Conservation (phyloP, 257 asterid species). For the Ocimum tenuiflorum region DNA sequence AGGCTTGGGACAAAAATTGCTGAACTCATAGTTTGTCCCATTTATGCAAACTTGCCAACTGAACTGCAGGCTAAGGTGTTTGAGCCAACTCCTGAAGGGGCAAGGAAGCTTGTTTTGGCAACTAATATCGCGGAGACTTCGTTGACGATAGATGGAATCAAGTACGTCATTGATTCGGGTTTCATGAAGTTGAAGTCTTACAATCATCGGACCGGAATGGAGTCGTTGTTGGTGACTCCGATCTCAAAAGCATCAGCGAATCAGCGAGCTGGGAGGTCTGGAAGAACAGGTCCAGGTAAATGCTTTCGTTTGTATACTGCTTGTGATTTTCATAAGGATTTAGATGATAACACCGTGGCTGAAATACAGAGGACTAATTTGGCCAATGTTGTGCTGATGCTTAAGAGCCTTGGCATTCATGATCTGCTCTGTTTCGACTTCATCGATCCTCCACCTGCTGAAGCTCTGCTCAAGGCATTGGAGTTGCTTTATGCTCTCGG, state of each 20-base stretch:
- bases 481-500: conserved; percentile 76
- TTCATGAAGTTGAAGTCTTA: conserved; percentile 78
- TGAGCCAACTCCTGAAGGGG: conserved; percentile 59
- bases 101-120: conserved; percentile 54
- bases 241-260: conserved; percentile 90
- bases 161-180: conserved; percentile 85
- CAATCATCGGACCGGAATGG: conserved; percentile 85
- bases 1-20: conserved; percentile 50
- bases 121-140: conserved; percentile 83
- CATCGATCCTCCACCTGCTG: conserved; percentile 96
- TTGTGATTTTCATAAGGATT: conserved; percentile 46
- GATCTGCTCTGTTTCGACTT: conserved; percentile 79
- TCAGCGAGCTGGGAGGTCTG: conserved; percentile 94
- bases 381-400: conserved; percentile 71
- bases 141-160: conserved; percentile 87
- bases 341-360: conserved; percentile 83
- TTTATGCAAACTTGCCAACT: conserved; percentile 58
- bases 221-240: conserved; percentile 64
- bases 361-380: conserved; percentile 89
- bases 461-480: conserved; percentile 81
- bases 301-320: conserved; percentile 87
- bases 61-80: conserved; percentile 57
- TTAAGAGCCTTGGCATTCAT: conserved; percentile 80
- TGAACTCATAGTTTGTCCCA: conserved; percentile 55
- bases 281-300: conserved; percentile 93